Conservation (phyloP, 805 yeast genomes). For the Kockiozyma suomiensis region DNA sequence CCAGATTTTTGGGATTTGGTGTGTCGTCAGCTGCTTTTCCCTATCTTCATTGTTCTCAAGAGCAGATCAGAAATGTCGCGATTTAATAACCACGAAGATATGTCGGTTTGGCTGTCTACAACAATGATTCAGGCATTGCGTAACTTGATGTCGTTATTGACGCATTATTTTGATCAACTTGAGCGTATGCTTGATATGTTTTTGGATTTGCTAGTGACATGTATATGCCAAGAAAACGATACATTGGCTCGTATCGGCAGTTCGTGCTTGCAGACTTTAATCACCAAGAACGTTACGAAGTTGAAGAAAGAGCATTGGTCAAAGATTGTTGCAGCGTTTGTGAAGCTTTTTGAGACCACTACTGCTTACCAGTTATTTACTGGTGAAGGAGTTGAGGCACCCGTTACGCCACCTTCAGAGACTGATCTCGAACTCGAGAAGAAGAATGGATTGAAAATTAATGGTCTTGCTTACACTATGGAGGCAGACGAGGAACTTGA, state of each 20-base stretch:
- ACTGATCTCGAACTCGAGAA: slow-evolving; percentile 9
- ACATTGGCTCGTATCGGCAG: slow-evolving; percentile 95
- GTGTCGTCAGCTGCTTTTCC: slow-evolving; percentile 79
- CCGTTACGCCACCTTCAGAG: slow-evolving; percentile 27
- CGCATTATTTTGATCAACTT: slow-evolving; percentile 77
- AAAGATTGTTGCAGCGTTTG: slow-evolving; percentile 64
- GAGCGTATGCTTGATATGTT: slow-evolving; percentile 76
- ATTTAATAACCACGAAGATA: slow-evolving; percentile 72
- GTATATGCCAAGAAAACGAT: slow-evolving; percentile 96
- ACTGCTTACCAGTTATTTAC: slow-evolving; percentile 80
- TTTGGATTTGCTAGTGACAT: slow-evolving; percentile 73
- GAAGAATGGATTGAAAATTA: slow-evolving; percentile 22
- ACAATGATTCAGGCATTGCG: slow-evolving; percentile 94
- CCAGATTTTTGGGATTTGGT: slow-evolving; percentile 79
- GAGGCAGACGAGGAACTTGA: slow-evolving; percentile 21
- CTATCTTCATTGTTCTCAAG: slow-evolving; percentile 80
- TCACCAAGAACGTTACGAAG: slow-evolving; percentile 70
- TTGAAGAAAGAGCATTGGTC: slow-evolving; percentile 76
- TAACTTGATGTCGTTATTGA: slow-evolving; percentile 79
- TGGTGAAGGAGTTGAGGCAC: slow-evolving; percentile 52
- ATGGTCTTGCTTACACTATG: slow-evolving; percentile 24
- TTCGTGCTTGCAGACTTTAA: slow-evolving; percentile 77
- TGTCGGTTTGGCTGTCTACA: slow-evolving; percentile 95
- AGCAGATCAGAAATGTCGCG: slow-evolving; percentile 72
- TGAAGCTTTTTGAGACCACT: slow-evolving; percentile 71